These are phyloP conservation scores for Cenococcum geophilum DNA, from an alignment of 495 filamentous ascomycete species.

Conservation along the genomic window DNA sequence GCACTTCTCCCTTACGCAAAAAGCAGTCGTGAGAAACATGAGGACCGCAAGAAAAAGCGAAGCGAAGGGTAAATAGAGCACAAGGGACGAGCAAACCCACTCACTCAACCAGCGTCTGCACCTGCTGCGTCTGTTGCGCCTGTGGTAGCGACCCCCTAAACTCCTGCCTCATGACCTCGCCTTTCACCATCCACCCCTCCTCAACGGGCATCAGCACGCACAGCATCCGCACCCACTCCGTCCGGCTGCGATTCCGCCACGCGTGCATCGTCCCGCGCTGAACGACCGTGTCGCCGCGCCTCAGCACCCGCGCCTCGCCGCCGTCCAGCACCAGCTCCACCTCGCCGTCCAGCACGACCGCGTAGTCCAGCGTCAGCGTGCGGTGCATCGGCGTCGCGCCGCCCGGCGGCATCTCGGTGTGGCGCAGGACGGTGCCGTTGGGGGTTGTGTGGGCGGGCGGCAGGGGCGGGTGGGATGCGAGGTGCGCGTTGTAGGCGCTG, in stretches of 20 bases:
- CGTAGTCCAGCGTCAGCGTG: slow-evolving; percentile 22
- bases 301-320: slow-evolving; percentile 49
- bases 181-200: not conserved
- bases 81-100: no score
- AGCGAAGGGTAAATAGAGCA: no score
- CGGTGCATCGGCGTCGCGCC: slow-evolving; percentile 13
- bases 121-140: no score
- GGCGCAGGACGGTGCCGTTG: not conserved
- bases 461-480: not conserved
- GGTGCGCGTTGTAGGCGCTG: not conserved
- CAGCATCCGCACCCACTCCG: not conserved
- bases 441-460: not conserved
- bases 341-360: slow-evolving; percentile 28
- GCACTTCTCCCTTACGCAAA: no score
- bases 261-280: slow-evolving; percentile 63
- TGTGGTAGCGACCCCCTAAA: not conserved
- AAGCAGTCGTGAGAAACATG: no score
- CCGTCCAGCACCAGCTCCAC: slow-evolving; percentile 56
- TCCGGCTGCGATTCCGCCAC: slow-evolving; percentile 50
- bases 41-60: no score
- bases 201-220: not conserved
- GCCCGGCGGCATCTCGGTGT: not conserved
- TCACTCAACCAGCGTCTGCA: no score
- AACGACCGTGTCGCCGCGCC: slow-evolving; percentile 54
- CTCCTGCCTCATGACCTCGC: not conserved